These are phyloP conservation scores for Candida krabiensis DNA, from an alignment of 805 yeast genomes.

Conservation along the genomic window DNA sequence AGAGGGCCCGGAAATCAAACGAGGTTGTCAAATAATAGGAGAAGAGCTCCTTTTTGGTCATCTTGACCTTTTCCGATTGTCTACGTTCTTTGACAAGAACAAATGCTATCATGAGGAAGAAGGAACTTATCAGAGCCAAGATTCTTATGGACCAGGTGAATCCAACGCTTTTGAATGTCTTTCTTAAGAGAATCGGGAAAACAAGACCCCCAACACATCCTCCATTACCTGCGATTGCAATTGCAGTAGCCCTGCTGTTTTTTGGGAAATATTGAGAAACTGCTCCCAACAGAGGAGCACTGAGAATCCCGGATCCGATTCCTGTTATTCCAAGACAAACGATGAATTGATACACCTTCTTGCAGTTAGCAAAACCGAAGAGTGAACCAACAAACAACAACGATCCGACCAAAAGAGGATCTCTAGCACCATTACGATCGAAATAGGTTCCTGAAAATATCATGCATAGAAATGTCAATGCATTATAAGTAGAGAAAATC, in stretches of 20 bases:
- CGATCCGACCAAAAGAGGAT: slow-evolving; percentile 42
- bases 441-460: slow-evolving; percentile 46
- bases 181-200: slow-evolving; percentile 50
- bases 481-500: slow-evolving; percentile 59
- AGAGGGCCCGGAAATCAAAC: slow-evolving; percentile 35
- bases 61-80: slow-evolving; percentile 7
- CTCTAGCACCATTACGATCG: slow-evolving; percentile 56
- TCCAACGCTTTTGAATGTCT: slow-evolving; percentile 46
- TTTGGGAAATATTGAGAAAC: slow-evolving; percentile 62
- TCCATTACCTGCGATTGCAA: slow-evolving; percentile 49
- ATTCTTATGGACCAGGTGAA: slow-evolving; percentile 57
- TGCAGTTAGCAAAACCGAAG: slow-evolving; percentile 54
- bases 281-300: slow-evolving; percentile 61
- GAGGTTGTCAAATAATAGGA: slow-evolving; percentile 21
- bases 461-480: slow-evolving; percentile 43
- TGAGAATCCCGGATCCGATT: slow-evolving; percentile 55
- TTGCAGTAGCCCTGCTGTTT: slow-evolving; percentile 53
- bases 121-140: slow-evolving; percentile 43
- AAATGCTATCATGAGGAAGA: slow-evolving; percentile 23
- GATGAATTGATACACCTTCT: slow-evolving; percentile 58
- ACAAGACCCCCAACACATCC: slow-evolving; percentile 53
- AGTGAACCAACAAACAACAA: slow-evolving; percentile 40
- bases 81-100: slow-evolving; percentile 37
- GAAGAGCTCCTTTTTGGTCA: slow-evolving; percentile 6
- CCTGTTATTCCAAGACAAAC: slow-evolving; percentile 60